These are phyloP conservation scores for Podaxis sp. DNA, from an alignment of 768 basidiomycete species.

Conservation along the genomic window DNA sequence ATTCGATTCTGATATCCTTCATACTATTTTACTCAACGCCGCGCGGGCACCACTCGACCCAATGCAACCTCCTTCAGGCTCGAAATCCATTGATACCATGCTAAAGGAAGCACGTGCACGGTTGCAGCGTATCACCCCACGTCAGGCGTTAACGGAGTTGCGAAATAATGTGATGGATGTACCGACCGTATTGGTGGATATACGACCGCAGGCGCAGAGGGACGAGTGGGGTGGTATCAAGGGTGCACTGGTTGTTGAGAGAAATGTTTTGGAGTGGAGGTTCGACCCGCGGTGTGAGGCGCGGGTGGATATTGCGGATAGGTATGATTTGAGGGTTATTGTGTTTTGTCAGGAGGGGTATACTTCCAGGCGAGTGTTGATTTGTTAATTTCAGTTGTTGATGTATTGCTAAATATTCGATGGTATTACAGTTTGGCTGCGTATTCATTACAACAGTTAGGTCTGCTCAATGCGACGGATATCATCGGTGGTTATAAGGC, in stretches of 20 bases:
- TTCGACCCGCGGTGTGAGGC: conserved; percentile 66
- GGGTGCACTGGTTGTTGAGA: conserved; percentile 69
- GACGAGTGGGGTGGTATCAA: conserved; percentile 52
- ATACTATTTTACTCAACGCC: conserved; percentile 68
- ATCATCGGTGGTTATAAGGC: conserved; percentile 70
- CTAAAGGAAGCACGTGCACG: conserved; percentile 56
- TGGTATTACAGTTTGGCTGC: conserved; percentile 54
- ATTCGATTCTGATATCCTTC: conserved; percentile 63
- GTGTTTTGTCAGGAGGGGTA: conserved; percentile 74
- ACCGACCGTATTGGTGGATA: conserved; percentile 75
- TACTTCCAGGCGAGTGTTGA: conserved; percentile 37
- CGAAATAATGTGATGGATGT: conserved; percentile 45
- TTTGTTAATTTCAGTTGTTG: background rate
- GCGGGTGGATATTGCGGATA: conserved; percentile 61
- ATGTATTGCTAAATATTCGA: background rate
- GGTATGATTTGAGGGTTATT: conserved; percentile 72
- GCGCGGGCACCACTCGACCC: conserved; percentile 58
- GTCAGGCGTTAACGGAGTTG: conserved; percentile 58
- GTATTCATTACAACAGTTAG: conserved; percentile 61
- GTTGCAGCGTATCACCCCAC: conserved; percentile 58
- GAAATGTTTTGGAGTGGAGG: conserved; percentile 76
- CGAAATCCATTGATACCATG: conserved; percentile 52
- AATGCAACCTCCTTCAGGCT: conserved; percentile 58
- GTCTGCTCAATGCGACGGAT: conserved; percentile 72
- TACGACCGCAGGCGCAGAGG: conserved; percentile 62